phyloP scores from a whole-genome alignment of 2,329 filamentous ascomycete species.

The Trichoderma afroharzianum region DNA sequence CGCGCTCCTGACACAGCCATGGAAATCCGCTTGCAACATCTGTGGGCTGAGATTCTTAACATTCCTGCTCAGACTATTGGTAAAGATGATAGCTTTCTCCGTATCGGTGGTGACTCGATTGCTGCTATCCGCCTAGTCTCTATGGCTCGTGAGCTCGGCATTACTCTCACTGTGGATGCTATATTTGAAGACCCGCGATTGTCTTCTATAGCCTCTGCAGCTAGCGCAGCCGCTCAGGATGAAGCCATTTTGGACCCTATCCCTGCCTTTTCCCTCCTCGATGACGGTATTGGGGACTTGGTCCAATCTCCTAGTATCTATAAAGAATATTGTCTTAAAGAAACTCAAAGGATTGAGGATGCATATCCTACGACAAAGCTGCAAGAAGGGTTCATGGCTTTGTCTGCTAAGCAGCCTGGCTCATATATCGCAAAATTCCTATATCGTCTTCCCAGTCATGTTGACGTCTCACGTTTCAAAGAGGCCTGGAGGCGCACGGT shows the following conservation, averaged over 20 bases:
- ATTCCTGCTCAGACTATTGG: conserved; percentile 13
- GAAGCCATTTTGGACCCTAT: neutral
- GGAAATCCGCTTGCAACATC: conserved; percentile 9
- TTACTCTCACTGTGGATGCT: neutral
- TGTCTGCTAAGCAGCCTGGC: conserved; percentile 29
- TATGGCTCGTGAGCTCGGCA: conserved; percentile 1
- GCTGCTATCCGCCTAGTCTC: conserved; percentile 13
- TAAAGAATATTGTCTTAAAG: neutral
- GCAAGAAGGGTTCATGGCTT: conserved; percentile 25
- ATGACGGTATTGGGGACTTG: neutral
- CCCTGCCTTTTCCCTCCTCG: neutral
- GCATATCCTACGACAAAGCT: conserved; percentile 23
- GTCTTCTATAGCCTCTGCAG: neutral
- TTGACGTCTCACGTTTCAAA: conserved; percentile 23
- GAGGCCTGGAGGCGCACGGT: conserved; percentile 20
- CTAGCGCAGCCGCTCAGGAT: neutral
- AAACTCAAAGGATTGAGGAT: conserved; percentile 17
- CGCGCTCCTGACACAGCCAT: conserved; percentile 6
- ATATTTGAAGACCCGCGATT: conserved; percentile 7
- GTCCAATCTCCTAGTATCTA: neutral
- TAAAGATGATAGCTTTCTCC: conserved; percentile 17
- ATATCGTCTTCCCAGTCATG: conserved; percentile 20
- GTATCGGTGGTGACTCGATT: conserved; percentile 19
- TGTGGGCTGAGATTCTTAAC: conserved; percentile 14
- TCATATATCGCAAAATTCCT: conserved; percentile 33